Conservation (phyloP, 148 eudicot genomes). For the Vaccinium macrocarpon region DNA sequence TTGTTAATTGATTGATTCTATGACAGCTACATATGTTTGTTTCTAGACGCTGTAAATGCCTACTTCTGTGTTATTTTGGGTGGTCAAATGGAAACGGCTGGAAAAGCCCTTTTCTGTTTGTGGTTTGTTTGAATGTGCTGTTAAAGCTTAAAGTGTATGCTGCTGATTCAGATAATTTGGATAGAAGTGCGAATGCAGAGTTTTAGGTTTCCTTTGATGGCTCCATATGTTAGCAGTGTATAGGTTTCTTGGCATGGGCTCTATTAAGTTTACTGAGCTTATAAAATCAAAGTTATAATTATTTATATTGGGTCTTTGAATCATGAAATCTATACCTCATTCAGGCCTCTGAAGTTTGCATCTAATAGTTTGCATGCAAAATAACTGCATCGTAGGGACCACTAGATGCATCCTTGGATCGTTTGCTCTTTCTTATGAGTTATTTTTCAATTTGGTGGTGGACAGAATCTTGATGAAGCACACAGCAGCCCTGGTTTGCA, state of each 20-base stretch:
- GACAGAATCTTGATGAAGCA: slow-evolving; percentile 90
- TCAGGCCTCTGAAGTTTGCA: not conserved
- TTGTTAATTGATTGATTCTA: not conserved
- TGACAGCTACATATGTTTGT: not conserved
- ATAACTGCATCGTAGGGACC: not conserved
- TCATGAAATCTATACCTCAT: not conserved
- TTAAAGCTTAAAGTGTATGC: not conserved
- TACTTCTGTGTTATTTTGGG: slow-evolving; percentile 5
- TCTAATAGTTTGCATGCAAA: not conserved
- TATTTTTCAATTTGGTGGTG: slow-evolving; percentile 17
- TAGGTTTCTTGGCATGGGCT: not conserved
- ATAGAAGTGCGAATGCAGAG: not conserved
- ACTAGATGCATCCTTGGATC: not conserved
- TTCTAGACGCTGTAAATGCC: not conserved
- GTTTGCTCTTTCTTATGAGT: not conserved
- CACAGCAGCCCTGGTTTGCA: slow-evolving; percentile 98
- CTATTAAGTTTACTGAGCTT: not conserved
- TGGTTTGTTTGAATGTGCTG: not conserved
- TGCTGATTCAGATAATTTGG: slow-evolving; percentile 3
- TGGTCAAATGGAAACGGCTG: not conserved
- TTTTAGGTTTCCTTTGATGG: not conserved
- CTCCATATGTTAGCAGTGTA: not conserved
- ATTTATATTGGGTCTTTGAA: not conserved
- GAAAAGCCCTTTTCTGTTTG: not conserved
- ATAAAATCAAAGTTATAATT: not conserved